phyloP scores from a whole-genome alignment of 306 rosid species.

The Prinsepia uniflora region DNA sequence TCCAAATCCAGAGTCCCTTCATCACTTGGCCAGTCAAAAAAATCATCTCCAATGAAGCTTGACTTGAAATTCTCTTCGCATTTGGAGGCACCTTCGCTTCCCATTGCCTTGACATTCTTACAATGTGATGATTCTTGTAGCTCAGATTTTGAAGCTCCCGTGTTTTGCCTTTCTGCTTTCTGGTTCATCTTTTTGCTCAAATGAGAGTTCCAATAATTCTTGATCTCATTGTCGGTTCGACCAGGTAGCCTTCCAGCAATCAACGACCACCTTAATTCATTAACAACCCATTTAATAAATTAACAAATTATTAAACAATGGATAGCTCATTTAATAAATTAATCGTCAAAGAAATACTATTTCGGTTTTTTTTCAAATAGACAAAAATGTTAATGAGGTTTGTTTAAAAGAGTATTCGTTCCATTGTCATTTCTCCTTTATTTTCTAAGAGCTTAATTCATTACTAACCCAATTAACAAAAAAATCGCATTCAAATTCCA shows the following conservation, averaged over 20 bases:
- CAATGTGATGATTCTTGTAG: slow-evolving; percentile 15
- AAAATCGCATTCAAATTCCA: background rate
- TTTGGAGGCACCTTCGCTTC: slow-evolving; percentile 12
- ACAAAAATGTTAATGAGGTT: too few species aligned
- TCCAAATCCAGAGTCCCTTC: slow-evolving; percentile 29
- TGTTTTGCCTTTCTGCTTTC: slow-evolving; percentile 19
- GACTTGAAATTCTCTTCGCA: slow-evolving; percentile 1
- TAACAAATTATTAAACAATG: too few species aligned
- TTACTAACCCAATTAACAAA: too few species aligned
- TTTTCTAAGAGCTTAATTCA: too few species aligned
- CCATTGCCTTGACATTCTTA: background rate
- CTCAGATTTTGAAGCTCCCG: background rate
- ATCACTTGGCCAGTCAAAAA: background rate
- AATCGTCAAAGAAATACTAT: too few species aligned
- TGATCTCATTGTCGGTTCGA: slow-evolving; percentile 44
- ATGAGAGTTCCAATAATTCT: slow-evolving; percentile 45
- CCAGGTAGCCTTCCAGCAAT: slow-evolving; percentile 44
- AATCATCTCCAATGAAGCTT: slow-evolving; percentile 9
- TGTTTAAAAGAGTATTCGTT: too few species aligned
- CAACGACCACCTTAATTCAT: slow-evolving; percentile 31
- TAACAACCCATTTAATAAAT: background rate
- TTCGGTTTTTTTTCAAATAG: too few species aligned
- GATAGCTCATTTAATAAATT: too few species aligned
- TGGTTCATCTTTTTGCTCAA: slow-evolving; percentile 40
- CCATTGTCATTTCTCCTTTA: too few species aligned